A percentile compares a stretch with the other conserved stretches of the same genome.
phyloP scores from a whole-genome alignment of 2,329 filamentous ascomycete genomes.

The Metarhizium rileyi region DNA sequence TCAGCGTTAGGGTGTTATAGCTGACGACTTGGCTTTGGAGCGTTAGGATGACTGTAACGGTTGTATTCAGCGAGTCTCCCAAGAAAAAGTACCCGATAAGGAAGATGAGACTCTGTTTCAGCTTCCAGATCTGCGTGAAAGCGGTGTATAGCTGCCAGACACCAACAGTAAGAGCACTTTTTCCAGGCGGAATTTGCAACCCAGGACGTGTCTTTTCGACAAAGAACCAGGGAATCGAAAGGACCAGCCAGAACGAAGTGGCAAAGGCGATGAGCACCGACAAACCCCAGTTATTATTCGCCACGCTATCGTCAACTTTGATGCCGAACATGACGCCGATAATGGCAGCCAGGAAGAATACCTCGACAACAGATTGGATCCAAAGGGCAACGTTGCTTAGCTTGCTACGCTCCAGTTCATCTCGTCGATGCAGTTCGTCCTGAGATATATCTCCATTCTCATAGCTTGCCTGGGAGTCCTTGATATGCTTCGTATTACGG shows the following conservation, averaged over 20 bases:
- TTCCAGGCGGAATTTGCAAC: constrained; percentile 25
- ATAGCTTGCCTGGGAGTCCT: constrained; percentile 21
- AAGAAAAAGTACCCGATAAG: constrained; percentile 59
- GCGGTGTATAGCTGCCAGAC: constrained; percentile 53
- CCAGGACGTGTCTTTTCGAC: constrained; percentile 55
- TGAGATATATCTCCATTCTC: constrained; percentile 39
- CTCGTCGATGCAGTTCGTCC: constrained; percentile 49
- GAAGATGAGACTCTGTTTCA: constrained; percentile 57
- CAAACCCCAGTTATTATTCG: constrained; percentile 59
- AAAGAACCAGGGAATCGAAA: constrained; percentile 58
- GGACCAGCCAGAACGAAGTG: constrained; percentile 52
- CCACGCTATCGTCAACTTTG: constrained; percentile 46
- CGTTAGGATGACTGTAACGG: constrained; percentile 56
- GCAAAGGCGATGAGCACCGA: constrained; percentile 57
- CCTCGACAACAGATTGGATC: constrained; percentile 51
- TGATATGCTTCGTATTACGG: constrained; percentile 24
- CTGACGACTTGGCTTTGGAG: constrained; percentile 55
- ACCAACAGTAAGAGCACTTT: constrained; percentile 45
- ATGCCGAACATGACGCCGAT: constrained; percentile 55
- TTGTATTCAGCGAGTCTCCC: constrained; percentile 61
- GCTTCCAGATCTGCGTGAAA: constrained; percentile 47
- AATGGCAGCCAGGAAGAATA: constrained; percentile 52
- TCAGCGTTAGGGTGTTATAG: constrained; percentile 55
- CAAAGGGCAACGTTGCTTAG: constrained; percentile 56
- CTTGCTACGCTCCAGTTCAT: constrained; percentile 53